phyloP scores from a whole-genome alignment of 768 basidiomycete genomes.

The Trametes gibbosa region DNA sequence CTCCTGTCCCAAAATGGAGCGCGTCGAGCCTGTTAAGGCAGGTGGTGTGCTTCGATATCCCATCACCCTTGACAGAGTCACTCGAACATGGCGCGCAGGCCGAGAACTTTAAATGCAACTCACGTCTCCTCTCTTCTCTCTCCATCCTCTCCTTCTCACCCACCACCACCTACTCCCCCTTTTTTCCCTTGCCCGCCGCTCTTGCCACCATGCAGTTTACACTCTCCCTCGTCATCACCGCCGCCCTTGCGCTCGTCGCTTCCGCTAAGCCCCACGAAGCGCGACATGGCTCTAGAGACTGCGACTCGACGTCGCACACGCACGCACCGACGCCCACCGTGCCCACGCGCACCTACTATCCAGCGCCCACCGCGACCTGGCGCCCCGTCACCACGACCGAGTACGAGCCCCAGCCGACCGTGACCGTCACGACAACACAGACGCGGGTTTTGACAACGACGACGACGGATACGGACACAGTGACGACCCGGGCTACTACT shows the following conservation, averaged over 20 bases:
- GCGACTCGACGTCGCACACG: slow-evolving; percentile 1
- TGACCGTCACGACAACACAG: background rate
- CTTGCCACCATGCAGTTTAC: background rate
- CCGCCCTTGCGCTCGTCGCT: slow-evolving; percentile 6
- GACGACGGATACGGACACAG: background rate
- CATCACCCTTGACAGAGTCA: background rate
- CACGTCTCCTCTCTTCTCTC: background rate
- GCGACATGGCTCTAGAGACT: background rate
- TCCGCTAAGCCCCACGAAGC: slow-evolving; percentile 1
- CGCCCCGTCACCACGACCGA: background rate
- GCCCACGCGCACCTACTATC: background rate
- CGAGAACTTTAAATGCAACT: background rate
- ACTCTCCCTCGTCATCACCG: slow-evolving; percentile 5
- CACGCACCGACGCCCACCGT: background rate
- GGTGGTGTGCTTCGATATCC: background rate
- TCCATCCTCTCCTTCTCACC: background rate
- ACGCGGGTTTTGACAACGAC: background rate
- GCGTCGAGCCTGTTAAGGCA: background rate
- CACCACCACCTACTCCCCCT: background rate
- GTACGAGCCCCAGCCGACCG: background rate
- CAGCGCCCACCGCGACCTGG: background rate
- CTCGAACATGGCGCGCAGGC: background rate
- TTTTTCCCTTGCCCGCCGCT: background rate
- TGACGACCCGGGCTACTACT: background rate
- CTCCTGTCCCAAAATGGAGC: background rate